phyloP scores from a whole-genome alignment of 352 stramenopile genomes.

The Pythium rhizo-oryzae region DNA sequence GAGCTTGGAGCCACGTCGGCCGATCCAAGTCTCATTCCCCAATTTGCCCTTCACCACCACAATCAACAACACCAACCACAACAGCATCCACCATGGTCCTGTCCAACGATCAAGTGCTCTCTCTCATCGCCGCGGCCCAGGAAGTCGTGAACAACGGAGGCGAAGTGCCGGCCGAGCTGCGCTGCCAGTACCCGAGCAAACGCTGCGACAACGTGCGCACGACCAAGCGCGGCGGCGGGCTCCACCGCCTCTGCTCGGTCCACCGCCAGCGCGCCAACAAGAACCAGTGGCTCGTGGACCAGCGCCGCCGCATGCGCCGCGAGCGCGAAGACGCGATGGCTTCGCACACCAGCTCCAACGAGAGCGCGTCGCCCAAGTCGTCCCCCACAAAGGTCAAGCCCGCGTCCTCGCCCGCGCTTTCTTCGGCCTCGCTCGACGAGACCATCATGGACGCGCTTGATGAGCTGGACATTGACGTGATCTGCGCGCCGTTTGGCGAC shows the following conservation, averaged over 20 bases:
- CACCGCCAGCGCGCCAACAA: slow-evolving; percentile 28
- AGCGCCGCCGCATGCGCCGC: slow-evolving; percentile 26
- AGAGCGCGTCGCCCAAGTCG: background rate
- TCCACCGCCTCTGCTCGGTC: slow-evolving; percentile 21
- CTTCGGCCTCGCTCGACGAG: background rate
- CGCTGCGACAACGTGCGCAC: slow-evolving; percentile 20
- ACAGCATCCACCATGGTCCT: slow-evolving; percentile 13
- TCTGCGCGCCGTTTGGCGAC: slow-evolving; percentile 16
- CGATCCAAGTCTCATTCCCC: slow-evolving; percentile 6
- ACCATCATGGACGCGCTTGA: slow-evolving; percentile 21
- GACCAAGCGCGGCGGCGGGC: slow-evolving; percentile 15
- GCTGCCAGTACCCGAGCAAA: slow-evolving; percentile 23
- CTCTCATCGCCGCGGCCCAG: slow-evolving; percentile 13
- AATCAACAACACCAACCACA: background rate
- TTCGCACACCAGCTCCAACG: background rate
- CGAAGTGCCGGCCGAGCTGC: slow-evolving; percentile 9
- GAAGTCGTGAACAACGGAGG: slow-evolving; percentile 9
- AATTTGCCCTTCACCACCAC: slow-evolving; percentile 9
- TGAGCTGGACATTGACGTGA: slow-evolving; percentile 6
- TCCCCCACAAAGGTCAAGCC: background rate
- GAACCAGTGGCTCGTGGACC: slow-evolving; percentile 32
- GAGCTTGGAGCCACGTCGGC: background rate
- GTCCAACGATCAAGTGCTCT: slow-evolving; percentile 12
- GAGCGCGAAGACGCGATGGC: slow-evolving; percentile 18
- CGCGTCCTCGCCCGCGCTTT: background rate